Evolutionary conservation across 768 basidiomycete genomes (phyloP).

Genomic region (Tylopilus sp.): DNA sequence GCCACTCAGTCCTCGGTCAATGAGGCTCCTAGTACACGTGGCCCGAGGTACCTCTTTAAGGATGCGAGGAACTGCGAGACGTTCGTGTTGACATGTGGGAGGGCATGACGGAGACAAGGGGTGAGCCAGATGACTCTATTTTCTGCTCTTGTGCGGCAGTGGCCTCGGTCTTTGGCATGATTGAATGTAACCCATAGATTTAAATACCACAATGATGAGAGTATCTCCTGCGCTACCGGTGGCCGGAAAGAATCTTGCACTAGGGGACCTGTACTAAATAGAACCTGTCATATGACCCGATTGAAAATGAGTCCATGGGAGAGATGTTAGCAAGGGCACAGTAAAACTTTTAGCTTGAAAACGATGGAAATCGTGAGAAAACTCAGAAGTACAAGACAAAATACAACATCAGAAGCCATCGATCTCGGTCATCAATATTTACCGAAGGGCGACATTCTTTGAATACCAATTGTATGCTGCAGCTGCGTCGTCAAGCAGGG

Average conservation of each 20-base stretch:
- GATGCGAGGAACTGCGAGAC: conserved; percentile 18
- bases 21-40: neutral
- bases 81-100: conserved; percentile 17
- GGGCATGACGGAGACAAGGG: neutral
- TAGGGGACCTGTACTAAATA: no score
- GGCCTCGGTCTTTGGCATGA: neutral
- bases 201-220: no score
- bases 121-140: neutral
- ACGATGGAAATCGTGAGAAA: no score
- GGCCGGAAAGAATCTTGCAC: no score
- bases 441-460: neutral
- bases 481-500: conserved; percentile 18
- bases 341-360: no score
- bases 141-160: neutral
- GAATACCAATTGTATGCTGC: conserved; percentile 11
- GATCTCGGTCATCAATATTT: neutral
- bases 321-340: no score
- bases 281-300: no score
- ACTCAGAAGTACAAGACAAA: conserved; percentile 1
- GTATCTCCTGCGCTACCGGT: no score
- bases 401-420: neutral
- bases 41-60: neutral
- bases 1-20: conserved; percentile 8
- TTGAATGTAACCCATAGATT: no score
- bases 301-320: no score